Base-by-base conservation (phyloP, 75 land plant genomes). In the Azolla pinnata region DNA sequence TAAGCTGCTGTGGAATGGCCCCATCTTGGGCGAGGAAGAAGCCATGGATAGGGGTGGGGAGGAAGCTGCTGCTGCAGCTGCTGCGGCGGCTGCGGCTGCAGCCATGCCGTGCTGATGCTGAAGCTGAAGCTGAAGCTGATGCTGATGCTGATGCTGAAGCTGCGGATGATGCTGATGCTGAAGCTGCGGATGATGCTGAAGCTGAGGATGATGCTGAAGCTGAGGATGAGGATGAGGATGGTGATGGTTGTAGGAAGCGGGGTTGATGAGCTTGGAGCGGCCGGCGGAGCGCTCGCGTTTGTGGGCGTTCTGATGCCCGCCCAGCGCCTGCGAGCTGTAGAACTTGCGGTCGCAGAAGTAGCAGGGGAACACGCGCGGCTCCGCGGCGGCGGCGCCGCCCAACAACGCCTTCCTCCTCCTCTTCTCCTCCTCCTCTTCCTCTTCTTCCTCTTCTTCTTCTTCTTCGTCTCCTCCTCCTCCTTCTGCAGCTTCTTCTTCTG, bases 251-350 rank as follows among this genome's bases (percentile, higher is more conserved):
- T 12, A 35, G 40, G 40, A 5, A 12, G 40, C 40, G 40, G 10
- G 5, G 40, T 35, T 12, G 40, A 12, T 48, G 21, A 20, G 51
- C 4, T 3, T 18, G 4, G 9, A 12, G 4, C 51, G 23, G 19
- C 35, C 23, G 23, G 21, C 1, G 44, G 75, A 64, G 25, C 80
- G 42, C 67, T 77, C 80, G 0, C 75, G 59, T 71, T 72, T 77
- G 80, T 77, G 80, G 4, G 80, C 80, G 52, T 77, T 77, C 42
- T 77, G 80, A 72, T 77, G 80, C 38, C 80, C 75, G n/a, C 80
- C 80, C 21, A 78, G 67, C 16, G 80, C 80, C 59, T 78, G 80
- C 9, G 80, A 78, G 32, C 69, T 68, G 69, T 47, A 65, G 66
- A 78, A 78, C 47, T 61, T 72, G n/a, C 80, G 40, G 12, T 57